These are phyloP conservation scores for Triangularia setosa DNA, from an alignment of 2,329 filamentous ascomycete genomes.

Conservation along the genomic window DNA sequence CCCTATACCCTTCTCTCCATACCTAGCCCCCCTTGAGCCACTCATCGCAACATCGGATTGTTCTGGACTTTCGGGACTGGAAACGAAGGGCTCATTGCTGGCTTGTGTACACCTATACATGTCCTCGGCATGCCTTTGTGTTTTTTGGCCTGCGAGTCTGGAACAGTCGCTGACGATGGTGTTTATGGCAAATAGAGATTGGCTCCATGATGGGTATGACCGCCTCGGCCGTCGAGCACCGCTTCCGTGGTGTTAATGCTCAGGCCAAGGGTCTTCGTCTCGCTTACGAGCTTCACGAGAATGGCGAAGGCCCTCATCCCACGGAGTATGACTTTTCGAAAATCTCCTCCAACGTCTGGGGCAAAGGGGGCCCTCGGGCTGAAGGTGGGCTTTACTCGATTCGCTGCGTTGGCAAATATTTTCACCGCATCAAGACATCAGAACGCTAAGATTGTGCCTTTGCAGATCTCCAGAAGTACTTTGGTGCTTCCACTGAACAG, in stretches of 20 bases:
- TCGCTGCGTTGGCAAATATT: not conserved
- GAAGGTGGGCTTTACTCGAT: not conserved
- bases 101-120: not conserved
- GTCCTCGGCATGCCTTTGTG: not conserved
- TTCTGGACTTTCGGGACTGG: not conserved
- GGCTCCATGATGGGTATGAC: constrained; percentile 34
- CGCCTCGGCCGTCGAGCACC: constrained; percentile 46
- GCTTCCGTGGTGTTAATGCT: constrained; percentile 45
- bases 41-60: not conserved
- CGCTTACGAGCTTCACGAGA: not conserved
- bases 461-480: constrained; percentile 56
- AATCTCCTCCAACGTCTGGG: constrained; percentile 34
- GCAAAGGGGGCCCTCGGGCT: not conserved
- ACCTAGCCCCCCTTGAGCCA: not conserved
- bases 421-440: not conserved
- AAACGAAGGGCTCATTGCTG: not conserved
- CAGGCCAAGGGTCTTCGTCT: constrained; percentile 36
- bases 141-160: not conserved
- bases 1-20: not conserved
- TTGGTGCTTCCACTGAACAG: constrained; percentile 53
- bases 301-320: constrained; percentile 39
- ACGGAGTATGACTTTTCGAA: constrained; percentile 27
- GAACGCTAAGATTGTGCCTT: not conserved
- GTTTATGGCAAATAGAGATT: constrained; percentile 39
- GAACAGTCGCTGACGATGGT: not conserved